These are phyloP conservation scores for Magnaporthiopsis rhizophila DNA, from an alignment of 2,329 filamentous ascomycete species.

Conservation along the genomic window DNA sequence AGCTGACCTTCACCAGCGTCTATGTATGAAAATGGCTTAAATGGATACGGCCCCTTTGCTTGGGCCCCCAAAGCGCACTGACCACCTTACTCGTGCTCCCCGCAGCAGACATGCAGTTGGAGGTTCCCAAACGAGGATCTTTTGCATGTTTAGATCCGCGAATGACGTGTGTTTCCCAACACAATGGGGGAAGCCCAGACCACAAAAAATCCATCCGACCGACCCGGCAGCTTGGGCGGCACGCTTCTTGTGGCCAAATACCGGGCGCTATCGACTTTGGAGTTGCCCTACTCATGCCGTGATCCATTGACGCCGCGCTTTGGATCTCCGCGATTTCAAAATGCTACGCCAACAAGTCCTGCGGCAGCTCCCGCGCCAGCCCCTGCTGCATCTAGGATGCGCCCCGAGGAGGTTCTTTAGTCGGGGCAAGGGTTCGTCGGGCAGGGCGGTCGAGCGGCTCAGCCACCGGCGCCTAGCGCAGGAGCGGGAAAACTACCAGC, in stretches of 20 bases:
- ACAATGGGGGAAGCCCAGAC: neutral
- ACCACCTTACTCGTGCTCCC: neutral
- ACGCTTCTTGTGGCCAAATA: neutral
- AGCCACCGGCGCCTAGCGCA: constrained; percentile 40
- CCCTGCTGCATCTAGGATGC: neutral
- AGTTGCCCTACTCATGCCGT: neutral
- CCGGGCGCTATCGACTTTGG: neutral
- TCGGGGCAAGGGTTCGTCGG: constrained; percentile 12
- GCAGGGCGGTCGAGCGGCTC: constrained; percentile 35
- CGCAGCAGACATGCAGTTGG: neutral
- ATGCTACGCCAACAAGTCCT: constrained; percentile 23
- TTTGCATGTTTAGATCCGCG: neutral
- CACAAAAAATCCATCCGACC: neutral
- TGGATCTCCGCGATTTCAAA: neutral
- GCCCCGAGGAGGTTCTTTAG: constrained; percentile 26
- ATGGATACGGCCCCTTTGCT: neutral
- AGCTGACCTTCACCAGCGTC: neutral
- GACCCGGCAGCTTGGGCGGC: neutral
- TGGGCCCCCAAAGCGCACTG: neutral
- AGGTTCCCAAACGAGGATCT: neutral
- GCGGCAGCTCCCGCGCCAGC: constrained; percentile 15
- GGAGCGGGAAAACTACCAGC: constrained; percentile 40
- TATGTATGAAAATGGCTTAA: neutral
- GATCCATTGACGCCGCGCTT: neutral
- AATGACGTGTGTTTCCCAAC: neutral